phyloP scores from a whole-genome alignment of 2,329 filamentous ascomycete genomes.

The Diaporthe amygdali region DNA sequence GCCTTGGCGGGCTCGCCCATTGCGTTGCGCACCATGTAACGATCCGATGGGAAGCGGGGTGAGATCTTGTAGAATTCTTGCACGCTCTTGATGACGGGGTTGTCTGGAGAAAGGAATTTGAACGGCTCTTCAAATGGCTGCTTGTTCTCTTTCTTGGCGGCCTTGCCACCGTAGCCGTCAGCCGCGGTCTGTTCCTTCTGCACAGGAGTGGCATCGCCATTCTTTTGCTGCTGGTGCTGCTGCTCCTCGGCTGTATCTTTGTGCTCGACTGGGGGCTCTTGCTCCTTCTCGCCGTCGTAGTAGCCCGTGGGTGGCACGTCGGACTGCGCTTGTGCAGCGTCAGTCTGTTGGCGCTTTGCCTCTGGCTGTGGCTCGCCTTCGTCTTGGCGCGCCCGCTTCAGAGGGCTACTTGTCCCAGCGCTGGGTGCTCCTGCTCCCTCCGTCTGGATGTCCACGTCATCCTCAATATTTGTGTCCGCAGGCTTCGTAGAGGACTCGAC shows the following conservation, averaged over 20 bases:
- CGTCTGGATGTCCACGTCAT: slow-evolving; percentile 24
- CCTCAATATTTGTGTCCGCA: slow-evolving; percentile 27
- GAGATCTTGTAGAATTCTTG: slow-evolving; percentile 86
- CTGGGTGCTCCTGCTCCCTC: background rate
- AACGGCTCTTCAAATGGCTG: slow-evolving; percentile 85
- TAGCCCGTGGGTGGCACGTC: slow-evolving; percentile 19
- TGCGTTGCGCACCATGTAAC: slow-evolving; percentile 96
- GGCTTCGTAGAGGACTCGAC: slow-evolving; percentile 27
- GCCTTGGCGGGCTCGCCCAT: slow-evolving; percentile 87
- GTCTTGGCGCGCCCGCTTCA: slow-evolving; percentile 27
- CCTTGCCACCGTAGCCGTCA: slow-evolving; percentile 33
- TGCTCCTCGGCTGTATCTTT: slow-evolving; percentile 3
- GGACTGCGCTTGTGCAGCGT: slow-evolving; percentile 25
- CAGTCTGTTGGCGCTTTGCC: slow-evolving; percentile 26
- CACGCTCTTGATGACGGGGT: slow-evolving; percentile 79
- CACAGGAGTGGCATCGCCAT: slow-evolving; percentile 21
- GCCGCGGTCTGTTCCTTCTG: slow-evolving; percentile 30
- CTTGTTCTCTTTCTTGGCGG: slow-evolving; percentile 45
- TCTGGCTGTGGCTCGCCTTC: slow-evolving; percentile 15
- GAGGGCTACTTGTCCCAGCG: slow-evolving; percentile 2
- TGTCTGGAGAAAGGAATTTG: slow-evolving; percentile 80
- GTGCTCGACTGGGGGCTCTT: slow-evolving; percentile 9
- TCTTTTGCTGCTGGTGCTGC: slow-evolving; percentile 1
- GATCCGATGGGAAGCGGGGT: slow-evolving; percentile 81
- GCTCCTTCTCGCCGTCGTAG: slow-evolving; percentile 22